Evolutionary conservation across 176 grass and related monocot genomes (phyloP), one percentile per base, ranked within the genome.

Genomic region (Lolium multiflorum): DNA sequence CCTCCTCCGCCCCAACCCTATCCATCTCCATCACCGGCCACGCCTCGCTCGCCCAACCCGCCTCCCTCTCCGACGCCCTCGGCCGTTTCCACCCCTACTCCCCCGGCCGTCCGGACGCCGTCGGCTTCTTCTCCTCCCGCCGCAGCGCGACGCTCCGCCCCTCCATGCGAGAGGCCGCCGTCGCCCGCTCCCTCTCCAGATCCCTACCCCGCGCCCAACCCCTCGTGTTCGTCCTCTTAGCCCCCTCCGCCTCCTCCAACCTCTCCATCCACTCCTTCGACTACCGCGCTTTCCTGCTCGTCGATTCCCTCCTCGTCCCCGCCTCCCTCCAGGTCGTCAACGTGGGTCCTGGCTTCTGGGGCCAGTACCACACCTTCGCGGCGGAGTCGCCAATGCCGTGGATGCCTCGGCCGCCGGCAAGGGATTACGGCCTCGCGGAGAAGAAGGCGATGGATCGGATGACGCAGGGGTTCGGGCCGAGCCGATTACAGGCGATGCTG

Each of bases 51-150:
- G 59, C 63, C 56, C 69, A 39, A 3, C 86, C 86, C 1, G 70
- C 65, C 71, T 82, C 78, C 48, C 87, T 92, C 73, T 85, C 87
- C 46, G 72, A 79, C 22, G n/a, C 86, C 65, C 83, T 92, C 18
- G 90, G 90, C 55, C 72, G 56, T 57, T 69, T 86, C 83, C 15
- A 71, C n/a, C 54, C 86, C 73, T 71, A 75, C 35, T 46, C 54
- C 57, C 47, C 46, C 55, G 15, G 12, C 11, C 25, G 56, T 46
- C 11, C 67, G 14, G 48, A 62, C 48, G 26, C 69, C 25, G 9
- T 92, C 18, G 90, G 90, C 38, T 92, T 87, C 86, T 92, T 89
- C 83, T 92, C 90, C 55, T 84, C 82, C 39, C 86, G 86, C 65
- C 83, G 90, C 69, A 39, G 69, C 37, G 71, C 86, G 20, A 73